These are phyloP conservation scores for Capronia epimyces DNA, from an alignment of 2,329 filamentous ascomycete genomes.

Conservation along the genomic window DNA sequence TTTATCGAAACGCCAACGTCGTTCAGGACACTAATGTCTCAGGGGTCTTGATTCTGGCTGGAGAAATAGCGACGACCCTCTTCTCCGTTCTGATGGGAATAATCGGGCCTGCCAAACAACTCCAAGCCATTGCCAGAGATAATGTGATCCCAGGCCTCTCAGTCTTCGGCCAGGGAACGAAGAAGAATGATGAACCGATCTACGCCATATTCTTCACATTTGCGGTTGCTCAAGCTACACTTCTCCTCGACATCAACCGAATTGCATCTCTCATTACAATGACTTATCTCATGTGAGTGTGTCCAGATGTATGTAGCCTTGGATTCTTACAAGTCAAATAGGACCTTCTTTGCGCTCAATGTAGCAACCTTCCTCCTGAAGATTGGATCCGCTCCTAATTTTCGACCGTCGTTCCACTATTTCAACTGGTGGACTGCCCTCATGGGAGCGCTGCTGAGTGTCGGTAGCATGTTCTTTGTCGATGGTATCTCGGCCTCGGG, in stretches of 20 bases:
- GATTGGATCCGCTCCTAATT: constrained; percentile 82
- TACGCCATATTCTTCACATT: constrained; percentile 73
- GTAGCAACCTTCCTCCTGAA: constrained; percentile 81
- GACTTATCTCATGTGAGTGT: constrained; percentile 68
- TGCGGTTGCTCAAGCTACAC: constrained; percentile 67
- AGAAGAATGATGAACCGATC: constrained; percentile 66
- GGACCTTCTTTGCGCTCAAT: constrained; percentile 80
- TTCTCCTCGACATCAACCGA: constrained; percentile 78
- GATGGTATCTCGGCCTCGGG: constrained; percentile 73
- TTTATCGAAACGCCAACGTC: constrained; percentile 70
- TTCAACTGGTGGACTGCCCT: constrained; percentile 82
- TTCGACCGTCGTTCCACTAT: constrained; percentile 80
- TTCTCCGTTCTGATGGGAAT: constrained; percentile 86
- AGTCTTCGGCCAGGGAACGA: constrained; percentile 68
- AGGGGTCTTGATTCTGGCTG: constrained; percentile 65
- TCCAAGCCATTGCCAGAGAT: constrained; percentile 77
- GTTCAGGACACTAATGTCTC: constrained; percentile 79
- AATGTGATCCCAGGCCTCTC: constrained; percentile 69
- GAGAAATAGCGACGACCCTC: constrained; percentile 74
- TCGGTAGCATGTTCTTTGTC: constrained; percentile 82
- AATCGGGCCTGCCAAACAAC: constrained; percentile 75
- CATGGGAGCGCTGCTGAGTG: constrained; percentile 67
- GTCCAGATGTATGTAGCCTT: not conserved
- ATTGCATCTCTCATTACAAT: constrained; percentile 87
- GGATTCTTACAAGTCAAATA: constrained; percentile 6